phyloP scores from a whole-genome alignment of 176 grass and related monocot species.

The Bolboschoenus planiculmis region DNA sequence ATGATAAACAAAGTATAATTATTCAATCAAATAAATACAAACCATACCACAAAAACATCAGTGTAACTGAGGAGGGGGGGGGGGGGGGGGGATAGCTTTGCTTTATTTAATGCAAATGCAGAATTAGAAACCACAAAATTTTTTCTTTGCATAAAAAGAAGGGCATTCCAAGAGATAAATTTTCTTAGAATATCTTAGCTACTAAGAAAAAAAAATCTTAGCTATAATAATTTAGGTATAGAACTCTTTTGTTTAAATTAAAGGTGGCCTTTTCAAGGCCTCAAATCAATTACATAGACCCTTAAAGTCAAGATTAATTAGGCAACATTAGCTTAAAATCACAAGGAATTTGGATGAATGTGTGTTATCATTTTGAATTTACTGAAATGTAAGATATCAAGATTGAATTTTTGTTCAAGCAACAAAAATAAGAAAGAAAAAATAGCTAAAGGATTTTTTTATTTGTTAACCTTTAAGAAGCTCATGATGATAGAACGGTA shows the following conservation, averaged over 20 bases:
- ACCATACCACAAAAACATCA: no score
- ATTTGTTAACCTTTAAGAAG: no score
- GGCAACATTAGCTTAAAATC: conserved; percentile 1
- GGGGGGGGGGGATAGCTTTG: neutral
- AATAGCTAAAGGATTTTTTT: neutral
- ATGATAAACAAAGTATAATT: no score
- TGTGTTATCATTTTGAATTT: neutral
- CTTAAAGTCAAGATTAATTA: conserved; percentile 11
- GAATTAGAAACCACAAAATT: neutral
- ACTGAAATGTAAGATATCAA: neutral
- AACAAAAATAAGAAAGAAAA: neutral
- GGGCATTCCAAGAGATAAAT: neutral
- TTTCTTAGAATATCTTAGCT: neutral
- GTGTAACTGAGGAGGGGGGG: no score
- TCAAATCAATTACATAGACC: neutral
- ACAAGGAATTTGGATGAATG: neutral
- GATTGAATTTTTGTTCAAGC: neutral
- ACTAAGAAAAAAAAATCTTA: neutral
- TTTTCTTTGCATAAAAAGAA: neutral
- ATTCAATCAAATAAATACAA: no score
- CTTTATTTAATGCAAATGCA: neutral
- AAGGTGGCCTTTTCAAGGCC: neutral
- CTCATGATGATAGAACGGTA: no score
- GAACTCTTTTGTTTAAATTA: neutral
- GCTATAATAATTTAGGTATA: neutral